phyloP scores from a whole-genome alignment of 805 yeast genomes.

The Lipomyces yamadae region DNA sequence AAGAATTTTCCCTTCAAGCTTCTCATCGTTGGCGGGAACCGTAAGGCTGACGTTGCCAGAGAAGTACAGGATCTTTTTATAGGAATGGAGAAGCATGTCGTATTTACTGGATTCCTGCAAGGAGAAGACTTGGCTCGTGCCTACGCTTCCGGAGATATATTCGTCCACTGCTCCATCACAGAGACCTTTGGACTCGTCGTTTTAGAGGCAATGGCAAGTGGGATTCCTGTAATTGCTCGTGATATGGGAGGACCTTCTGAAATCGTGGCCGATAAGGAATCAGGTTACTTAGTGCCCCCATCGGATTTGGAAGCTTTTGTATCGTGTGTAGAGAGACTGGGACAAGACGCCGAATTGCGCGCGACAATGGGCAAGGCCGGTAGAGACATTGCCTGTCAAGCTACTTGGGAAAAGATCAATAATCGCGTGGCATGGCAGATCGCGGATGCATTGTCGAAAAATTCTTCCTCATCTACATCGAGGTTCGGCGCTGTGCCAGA shows the following conservation, averaged over 20 bases:
- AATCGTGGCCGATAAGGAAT: constrained; percentile 2
- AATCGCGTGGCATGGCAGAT: constrained; percentile 10
- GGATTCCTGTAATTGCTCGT: constrained; percentile 8
- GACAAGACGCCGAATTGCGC: background rate
- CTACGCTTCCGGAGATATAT: constrained; percentile 3
- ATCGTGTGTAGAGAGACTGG: background rate
- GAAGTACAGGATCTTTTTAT: constrained; percentile 7
- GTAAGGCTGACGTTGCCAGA: background rate
- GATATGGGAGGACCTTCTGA: constrained; percentile 9
- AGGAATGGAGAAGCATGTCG: background rate
- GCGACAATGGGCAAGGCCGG: background rate
- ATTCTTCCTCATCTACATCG: background rate
- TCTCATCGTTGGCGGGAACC: constrained; percentile 7
- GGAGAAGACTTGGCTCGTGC: constrained; percentile 9
- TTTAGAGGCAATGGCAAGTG: constrained; percentile 10
- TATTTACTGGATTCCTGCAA: constrained; percentile 1
- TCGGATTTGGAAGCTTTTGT: constrained; percentile 9
- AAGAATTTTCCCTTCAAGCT: constrained; percentile 2
- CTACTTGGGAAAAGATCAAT: constrained; percentile 8
- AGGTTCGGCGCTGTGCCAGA: background rate
- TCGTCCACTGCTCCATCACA: constrained; percentile 9
- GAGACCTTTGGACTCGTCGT: constrained; percentile 10
- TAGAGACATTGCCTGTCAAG: constrained; percentile 6
- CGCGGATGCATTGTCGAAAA: background rate
- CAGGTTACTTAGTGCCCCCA: constrained; percentile 5